These are phyloP conservation scores for Stagonosporopsis vannaccii DNA, from an alignment of 2,329 filamentous ascomycete species.

Conservation along the genomic window DNA sequence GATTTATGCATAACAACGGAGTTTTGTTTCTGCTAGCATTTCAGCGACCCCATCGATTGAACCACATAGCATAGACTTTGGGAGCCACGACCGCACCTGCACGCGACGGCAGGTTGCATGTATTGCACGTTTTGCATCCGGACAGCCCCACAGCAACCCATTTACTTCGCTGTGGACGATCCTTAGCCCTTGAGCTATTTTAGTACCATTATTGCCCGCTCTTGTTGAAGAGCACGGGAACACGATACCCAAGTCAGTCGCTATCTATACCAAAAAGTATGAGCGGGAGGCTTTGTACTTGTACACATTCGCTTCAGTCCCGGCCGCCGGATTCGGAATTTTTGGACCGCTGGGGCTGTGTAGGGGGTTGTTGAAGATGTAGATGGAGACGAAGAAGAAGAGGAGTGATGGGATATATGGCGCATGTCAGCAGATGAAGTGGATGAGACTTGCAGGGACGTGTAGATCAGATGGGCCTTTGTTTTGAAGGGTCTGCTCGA, in stretches of 20 bases:
- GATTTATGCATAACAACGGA: conserved; percentile 49
- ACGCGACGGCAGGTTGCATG: conserved; percentile 11
- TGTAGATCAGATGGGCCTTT: conserved; percentile 12
- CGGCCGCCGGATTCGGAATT: conserved; percentile 28
- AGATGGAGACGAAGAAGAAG: conserved; percentile 4
- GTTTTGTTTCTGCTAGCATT: conserved; percentile 48
- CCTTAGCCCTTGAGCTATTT: conserved; percentile 15
- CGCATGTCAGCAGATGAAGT: conserved; percentile 10
- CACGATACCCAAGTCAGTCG: conserved; percentile 24
- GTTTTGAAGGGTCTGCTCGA: conserved; percentile 12
- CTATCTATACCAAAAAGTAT: conserved; percentile 19
- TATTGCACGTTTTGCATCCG: conserved; percentile 21
- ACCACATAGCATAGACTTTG: conserved; percentile 19
- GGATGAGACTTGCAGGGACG: conserved; percentile 5
- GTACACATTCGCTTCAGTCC: conserved; percentile 42
- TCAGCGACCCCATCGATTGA: conserved; percentile 39
- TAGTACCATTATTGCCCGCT: conserved; percentile 18
- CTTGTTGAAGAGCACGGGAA: conserved; percentile 1
- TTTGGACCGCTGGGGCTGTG: conserved; percentile 30
- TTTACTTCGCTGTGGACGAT: conserved; percentile 21
- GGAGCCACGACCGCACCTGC: conserved; percentile 16
- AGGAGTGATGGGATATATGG: conserved; percentile 8
- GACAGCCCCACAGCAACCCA: conserved; percentile 19
- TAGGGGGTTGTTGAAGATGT: conserved; percentile 13
- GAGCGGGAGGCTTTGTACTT: conserved; percentile 30